These are phyloP conservation scores for Berberis thunbergii DNA, from an alignment of 164 flowering plant genomes.

Conservation along the genomic window DNA sequence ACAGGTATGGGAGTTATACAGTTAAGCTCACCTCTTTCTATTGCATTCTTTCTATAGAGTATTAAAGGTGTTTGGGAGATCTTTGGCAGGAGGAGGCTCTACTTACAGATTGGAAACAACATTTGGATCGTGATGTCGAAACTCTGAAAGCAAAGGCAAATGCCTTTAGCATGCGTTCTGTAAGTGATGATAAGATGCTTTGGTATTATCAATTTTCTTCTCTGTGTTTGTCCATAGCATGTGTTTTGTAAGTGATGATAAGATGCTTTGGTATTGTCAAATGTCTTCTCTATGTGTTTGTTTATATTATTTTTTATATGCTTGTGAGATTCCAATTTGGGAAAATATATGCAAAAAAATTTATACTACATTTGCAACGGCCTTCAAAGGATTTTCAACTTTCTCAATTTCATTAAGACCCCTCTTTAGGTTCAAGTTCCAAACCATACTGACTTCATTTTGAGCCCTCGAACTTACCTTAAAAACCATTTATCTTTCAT, in stretches of 20 bases:
- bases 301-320: constrained; percentile 43
- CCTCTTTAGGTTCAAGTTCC: no score
- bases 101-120: constrained; percentile 74
- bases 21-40: background rate
- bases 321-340: no score
- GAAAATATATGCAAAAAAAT: no score
- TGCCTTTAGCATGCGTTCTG: constrained; percentile 43
- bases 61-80: background rate
- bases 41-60: background rate
- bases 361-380: no score
- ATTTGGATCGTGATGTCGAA: constrained; percentile 75
- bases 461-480: no score
- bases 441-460: no score
- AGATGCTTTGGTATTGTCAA: background rate
- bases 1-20: constrained; percentile 42
- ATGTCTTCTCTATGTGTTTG: background rate
- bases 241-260: constrained; percentile 34
- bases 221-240: constrained; percentile 24
- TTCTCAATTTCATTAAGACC: no score
- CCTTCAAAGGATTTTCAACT: no score
- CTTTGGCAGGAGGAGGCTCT: constrained; percentile 63
- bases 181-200: constrained; percentile 16
- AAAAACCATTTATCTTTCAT: no score
- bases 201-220: no score
- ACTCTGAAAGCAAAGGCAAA: constrained; percentile 77